These are phyloP conservation scores for Saturnispora ahearnii DNA, from an alignment of 805 yeast species.

Conservation along the genomic window DNA sequence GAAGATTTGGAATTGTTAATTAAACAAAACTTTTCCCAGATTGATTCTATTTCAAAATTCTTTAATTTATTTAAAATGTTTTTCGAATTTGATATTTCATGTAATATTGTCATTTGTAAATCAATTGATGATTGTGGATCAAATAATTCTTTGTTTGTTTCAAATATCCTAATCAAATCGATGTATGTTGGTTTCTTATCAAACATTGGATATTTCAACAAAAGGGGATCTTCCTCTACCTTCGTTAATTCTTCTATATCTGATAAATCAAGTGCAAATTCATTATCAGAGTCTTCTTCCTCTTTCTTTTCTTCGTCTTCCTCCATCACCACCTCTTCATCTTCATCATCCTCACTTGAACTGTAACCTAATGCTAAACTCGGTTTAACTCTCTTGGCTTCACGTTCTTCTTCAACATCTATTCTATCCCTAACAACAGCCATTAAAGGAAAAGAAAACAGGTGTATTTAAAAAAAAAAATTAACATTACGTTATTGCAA, in stretches of 20 bases:
- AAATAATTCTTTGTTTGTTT: background rate
- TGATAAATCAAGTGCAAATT: slow-evolving; percentile 13
- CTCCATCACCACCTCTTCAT: background rate
- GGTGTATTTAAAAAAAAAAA: background rate
- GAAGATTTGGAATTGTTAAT: background rate
- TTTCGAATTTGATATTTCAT: slow-evolving; percentile 18
- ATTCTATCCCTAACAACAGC: background rate
- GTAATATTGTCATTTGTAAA: slow-evolving; percentile 15
- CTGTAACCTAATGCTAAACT: slow-evolving; percentile 4
- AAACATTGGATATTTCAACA: background rate
- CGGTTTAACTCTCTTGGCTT: background rate
- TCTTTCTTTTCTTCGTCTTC: slow-evolving; percentile 6
- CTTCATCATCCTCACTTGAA: slow-evolving; percentile 4
- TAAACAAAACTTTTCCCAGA: slow-evolving; percentile 7
- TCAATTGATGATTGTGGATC: slow-evolving; percentile 14
- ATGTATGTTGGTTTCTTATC: background rate
- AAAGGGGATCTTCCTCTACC: background rate
- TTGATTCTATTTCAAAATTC: slow-evolving; percentile 8
- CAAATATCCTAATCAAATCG: background rate
- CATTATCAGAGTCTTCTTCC: background rate
- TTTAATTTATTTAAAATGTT: slow-evolving; percentile 13
- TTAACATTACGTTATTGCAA: too few relatives aligned
- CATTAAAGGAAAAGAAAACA: background rate
- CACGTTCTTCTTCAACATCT: background rate
- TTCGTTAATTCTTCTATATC: slow-evolving; percentile 12